A percentile compares a stretch with the other conserved stretches of the same genome.
Evolutionary conservation across 768 basidiomycete species (phyloP).

Genomic region (Mycena metata): DNA sequence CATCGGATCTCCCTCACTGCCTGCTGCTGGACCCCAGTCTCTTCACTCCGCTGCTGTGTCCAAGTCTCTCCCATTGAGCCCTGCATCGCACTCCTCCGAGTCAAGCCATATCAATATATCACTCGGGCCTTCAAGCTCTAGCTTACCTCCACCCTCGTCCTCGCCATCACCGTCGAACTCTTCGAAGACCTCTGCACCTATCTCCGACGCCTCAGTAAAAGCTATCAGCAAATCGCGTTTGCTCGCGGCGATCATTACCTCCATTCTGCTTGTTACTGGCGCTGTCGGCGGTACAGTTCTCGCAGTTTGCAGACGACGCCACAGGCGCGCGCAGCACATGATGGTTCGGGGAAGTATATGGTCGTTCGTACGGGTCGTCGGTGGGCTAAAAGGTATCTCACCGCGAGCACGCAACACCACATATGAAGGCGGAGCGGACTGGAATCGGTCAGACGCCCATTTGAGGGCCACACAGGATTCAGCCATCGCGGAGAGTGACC

Average conservation of each 20-base stretch:
- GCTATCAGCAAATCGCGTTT: not conserved
- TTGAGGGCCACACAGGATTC: not conserved
- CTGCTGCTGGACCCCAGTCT: too few relatives aligned
- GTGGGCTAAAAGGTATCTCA: not conserved
- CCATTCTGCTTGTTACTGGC: not conserved
- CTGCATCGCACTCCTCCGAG: too few relatives aligned
- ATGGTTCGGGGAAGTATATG: conserved; percentile 22
- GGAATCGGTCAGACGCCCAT: conserved; percentile 28
- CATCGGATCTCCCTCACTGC: too few relatives aligned
- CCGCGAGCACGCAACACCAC: not conserved
- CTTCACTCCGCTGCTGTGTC: too few relatives aligned
- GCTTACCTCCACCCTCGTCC: too few relatives aligned
- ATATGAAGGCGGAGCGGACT: conserved; percentile 12
- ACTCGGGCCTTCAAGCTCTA: too few relatives aligned
- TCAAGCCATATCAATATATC: too few relatives aligned
- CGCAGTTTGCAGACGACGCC: not conserved
- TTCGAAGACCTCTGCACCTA: not conserved
- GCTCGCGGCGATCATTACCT: conserved; percentile 6
- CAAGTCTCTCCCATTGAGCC: too few relatives aligned
- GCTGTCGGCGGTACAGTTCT: not conserved
- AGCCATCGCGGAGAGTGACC: not conserved
- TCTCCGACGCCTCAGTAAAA: not conserved
- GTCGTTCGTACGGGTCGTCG: not conserved
- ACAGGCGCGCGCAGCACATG: not conserved
- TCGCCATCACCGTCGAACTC: not conserved